phyloP scores from a whole-genome alignment of 208 protist genomes.

The Zelonia costaricensis region DNA sequence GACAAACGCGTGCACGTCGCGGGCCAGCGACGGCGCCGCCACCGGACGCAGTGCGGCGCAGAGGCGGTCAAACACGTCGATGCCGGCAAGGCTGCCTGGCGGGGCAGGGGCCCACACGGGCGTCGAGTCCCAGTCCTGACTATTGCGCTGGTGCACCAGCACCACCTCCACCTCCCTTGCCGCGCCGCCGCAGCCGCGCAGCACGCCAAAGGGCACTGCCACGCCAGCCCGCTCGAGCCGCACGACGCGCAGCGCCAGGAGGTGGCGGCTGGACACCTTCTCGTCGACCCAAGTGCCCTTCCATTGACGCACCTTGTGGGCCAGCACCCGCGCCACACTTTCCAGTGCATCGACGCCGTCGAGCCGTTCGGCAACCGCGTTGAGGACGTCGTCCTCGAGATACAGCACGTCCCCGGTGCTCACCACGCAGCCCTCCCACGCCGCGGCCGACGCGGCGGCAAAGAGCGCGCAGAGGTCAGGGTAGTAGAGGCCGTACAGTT shows the following conservation, averaged over 20 bases:
- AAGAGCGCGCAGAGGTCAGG: constrained; percentile 40
- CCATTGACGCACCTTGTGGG: constrained; percentile 27
- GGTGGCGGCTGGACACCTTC: constrained; percentile 11
- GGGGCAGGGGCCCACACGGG: constrained; percentile 45
- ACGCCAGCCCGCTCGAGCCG: constrained; percentile 2
- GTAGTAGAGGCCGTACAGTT: constrained; percentile 58
- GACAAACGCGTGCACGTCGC: constrained; percentile 46
- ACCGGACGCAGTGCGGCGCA: constrained; percentile 18
- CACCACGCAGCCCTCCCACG: constrained; percentile 59
- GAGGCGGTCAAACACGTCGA: constrained; percentile 15
- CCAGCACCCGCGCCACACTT: constrained; percentile 18
- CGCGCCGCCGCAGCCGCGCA: background rate
- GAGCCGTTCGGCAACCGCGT: constrained; percentile 8
- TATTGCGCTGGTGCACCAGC: constrained; percentile 35
- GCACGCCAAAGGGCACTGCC: constrained; percentile 4
- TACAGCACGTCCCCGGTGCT: constrained; percentile 62
- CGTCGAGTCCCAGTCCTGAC: constrained; percentile 29
- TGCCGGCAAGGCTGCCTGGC: background rate
- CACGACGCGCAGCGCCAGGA: constrained; percentile 52
- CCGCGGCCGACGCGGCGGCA: constrained; percentile 25
- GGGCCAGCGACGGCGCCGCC: constrained; percentile 11
- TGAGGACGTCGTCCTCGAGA: constrained; percentile 25
- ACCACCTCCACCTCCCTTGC: constrained; percentile 26
- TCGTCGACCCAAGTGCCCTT: constrained; percentile 25
- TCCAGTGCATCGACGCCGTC: constrained; percentile 46